Percentiles rank a stretch among this genome's conserved stretches.
Conservation (phyloP, 768 basidiomycete species). For the Russula emetica region DNA sequence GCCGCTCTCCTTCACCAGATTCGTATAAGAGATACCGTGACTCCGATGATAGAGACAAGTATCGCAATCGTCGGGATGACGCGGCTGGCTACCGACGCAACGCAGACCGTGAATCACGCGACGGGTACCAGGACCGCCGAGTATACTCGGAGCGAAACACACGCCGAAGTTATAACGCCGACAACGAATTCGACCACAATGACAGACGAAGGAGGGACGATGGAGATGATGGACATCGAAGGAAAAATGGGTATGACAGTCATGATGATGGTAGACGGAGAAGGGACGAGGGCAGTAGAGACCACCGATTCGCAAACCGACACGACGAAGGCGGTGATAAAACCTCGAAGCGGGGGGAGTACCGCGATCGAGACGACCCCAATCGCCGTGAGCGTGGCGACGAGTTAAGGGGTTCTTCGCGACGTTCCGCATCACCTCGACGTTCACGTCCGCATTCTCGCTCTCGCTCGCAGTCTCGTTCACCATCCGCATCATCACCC, state of each 20-base stretch:
- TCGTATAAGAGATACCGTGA: constrained; percentile 16
- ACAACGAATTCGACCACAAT: not conserved
- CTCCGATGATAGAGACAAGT: constrained; percentile 10
- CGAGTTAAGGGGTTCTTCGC: constrained; percentile 36
- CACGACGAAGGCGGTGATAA: constrained; percentile 34
- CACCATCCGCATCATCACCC: constrained; percentile 40
- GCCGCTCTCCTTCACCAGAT: constrained; percentile 20
- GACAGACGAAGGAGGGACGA: not conserved
- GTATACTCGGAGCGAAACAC: constrained; percentile 9
- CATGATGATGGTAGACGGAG: constrained; percentile 25
- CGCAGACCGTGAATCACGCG: constrained; percentile 13
- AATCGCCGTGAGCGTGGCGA: constrained; percentile 33
- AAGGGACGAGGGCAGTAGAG: constrained; percentile 31
- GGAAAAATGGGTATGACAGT: constrained; percentile 2
- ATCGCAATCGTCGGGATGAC: constrained; percentile 4
- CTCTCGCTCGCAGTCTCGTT: constrained; percentile 32
- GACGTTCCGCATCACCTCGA: constrained; percentile 63
- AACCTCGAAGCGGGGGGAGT: constrained; percentile 40
- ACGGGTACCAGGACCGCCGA: not conserved
- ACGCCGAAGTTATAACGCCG: constrained; percentile 2
- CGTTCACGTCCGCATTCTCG: constrained; percentile 26
- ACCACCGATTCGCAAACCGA: constrained; percentile 27
- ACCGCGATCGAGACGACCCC: no score
- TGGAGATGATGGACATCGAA: constrained; percentile 23
- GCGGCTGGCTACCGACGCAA: not conserved